These are phyloP conservation scores for Fusarium luffae DNA, from an alignment of 2,329 filamentous ascomycete species.

Conservation along the genomic window DNA sequence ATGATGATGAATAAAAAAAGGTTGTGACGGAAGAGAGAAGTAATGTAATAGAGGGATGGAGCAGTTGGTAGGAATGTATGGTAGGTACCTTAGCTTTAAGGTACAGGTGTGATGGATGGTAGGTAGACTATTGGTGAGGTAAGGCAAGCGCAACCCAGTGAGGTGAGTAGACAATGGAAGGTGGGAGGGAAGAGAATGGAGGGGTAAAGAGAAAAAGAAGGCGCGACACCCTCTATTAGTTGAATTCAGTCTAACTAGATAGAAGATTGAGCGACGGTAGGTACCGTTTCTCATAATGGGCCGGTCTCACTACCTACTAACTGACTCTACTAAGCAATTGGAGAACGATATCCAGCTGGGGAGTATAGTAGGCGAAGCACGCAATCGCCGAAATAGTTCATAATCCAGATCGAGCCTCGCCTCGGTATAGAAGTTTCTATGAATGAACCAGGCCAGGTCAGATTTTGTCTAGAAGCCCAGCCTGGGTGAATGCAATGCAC, in stretches of 20 bases:
- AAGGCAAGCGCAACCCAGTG: neutral
- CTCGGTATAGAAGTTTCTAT: neutral
- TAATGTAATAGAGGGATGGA: conserved; percentile 18
- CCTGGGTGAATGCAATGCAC: neutral
- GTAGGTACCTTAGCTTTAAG: conserved; percentile 23
- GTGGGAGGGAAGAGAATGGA: conserved; percentile 16
- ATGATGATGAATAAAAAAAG: conserved; percentile 20
- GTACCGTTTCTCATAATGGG: neutral
- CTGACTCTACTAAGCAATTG: neutral
- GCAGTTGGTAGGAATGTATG: conserved; percentile 20
- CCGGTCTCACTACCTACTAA: neutral
- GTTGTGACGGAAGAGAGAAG: conserved; percentile 20
- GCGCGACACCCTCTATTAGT: conserved; percentile 3
- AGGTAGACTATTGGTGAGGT: neutral
- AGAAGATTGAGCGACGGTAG: neutral
- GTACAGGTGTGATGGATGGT: neutral
- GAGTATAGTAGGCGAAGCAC: neutral
- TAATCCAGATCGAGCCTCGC: neutral
- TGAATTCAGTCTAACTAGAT: neutral
- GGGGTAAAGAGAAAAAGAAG: conserved; percentile 31
- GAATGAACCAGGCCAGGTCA: neutral
- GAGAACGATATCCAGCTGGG: neutral
- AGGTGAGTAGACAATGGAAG: neutral
- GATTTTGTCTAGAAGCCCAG: neutral
- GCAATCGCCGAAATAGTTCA: neutral